phyloP scores from a whole-genome alignment of 75 land plant species.

The Gnetum montanum region DNA sequence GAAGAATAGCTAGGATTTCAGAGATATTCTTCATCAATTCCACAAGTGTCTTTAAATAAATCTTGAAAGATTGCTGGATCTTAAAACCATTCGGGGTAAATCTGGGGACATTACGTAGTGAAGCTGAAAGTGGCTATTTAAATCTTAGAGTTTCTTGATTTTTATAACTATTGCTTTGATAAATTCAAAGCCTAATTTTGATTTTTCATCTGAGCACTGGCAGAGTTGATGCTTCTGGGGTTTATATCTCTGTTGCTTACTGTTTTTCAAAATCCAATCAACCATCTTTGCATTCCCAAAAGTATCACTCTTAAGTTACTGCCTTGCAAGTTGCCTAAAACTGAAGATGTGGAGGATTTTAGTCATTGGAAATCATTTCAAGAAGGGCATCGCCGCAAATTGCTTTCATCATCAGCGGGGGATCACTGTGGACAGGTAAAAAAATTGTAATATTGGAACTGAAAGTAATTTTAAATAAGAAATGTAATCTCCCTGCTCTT shows the following conservation, averaged over 20 bases:
- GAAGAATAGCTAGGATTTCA: too few relatives aligned
- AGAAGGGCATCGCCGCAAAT: neutral
- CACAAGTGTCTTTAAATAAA: too few relatives aligned
- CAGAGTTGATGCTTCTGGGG: conserved; percentile 52
- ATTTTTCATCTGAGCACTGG: neutral
- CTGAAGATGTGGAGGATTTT: neutral
- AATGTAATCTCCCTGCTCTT: neutral
- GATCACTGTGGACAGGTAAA: neutral
- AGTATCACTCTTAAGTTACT: conserved; percentile 7
- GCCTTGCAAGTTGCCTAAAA: conserved; percentile 22
- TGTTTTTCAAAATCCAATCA: conserved; percentile 18
- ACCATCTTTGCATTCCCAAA: conserved; percentile 20
- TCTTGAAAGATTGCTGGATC: too few relatives aligned
- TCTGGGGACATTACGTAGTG: too few relatives aligned
- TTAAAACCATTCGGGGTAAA: too few relatives aligned
- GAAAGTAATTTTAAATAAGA: neutral
- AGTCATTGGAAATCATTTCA: neutral
- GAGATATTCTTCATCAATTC: too few relatives aligned
- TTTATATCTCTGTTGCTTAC: conserved; percentile 38
- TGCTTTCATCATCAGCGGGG: too few relatives aligned
- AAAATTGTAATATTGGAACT: neutral
- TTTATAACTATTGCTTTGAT: too few relatives aligned
- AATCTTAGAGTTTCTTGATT: too few relatives aligned
- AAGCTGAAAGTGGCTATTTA: too few relatives aligned
- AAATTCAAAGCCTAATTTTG: too few relatives aligned